Conservation (phyloP, 352 stramenopile genomes). For the Globisporangium uncinulatum region DNA sequence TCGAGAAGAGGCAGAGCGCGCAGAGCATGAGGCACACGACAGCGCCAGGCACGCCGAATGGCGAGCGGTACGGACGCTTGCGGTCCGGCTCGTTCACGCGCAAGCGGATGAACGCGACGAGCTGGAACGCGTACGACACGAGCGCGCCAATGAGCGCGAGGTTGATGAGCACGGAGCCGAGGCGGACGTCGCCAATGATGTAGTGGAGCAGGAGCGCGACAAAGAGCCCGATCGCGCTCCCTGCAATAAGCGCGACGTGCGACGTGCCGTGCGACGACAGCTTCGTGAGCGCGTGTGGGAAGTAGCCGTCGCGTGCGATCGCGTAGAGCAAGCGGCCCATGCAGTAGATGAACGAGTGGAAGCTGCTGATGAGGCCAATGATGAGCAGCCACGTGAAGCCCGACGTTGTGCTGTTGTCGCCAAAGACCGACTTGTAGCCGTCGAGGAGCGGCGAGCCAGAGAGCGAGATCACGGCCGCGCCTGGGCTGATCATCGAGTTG, state of each 20-base stretch:
- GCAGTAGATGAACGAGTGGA: conserved; percentile 79
- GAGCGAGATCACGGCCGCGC: conserved; percentile 31
- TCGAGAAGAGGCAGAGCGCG: conserved; percentile 42
- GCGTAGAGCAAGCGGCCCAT: conserved; percentile 63
- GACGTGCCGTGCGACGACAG: conserved; percentile 37
- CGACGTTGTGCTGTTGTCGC: conserved; percentile 56
- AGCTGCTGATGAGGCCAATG: conserved; percentile 53
- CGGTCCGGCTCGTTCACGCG: conserved; percentile 46
- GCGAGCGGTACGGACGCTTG: conserved; percentile 39
- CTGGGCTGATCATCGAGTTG: conserved; percentile 61
- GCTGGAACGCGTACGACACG: conserved; percentile 57
- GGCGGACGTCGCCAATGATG: conserved; percentile 46
- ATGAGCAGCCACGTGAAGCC: conserved; percentile 68
- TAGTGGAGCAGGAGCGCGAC: conserved; percentile 49
- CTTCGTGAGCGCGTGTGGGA: conserved; percentile 43
- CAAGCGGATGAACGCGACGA: conserved; percentile 49
- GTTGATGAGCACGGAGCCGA: conserved; percentile 67
- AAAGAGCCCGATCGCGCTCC: conserved; percentile 35
- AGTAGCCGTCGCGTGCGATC: conserved; percentile 57
- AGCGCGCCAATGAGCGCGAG: conserved; percentile 58
- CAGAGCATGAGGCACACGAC: conserved; percentile 39
- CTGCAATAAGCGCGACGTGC: conserved; percentile 47
- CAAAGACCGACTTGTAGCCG: conserved; percentile 64
- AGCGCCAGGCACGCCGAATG: conserved; percentile 47
- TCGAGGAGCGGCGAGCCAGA: conserved; percentile 47